Base-by-base conservation (phyloP, 2,329 filamentous ascomycete species). In the Escovopsis sp. region DNA sequence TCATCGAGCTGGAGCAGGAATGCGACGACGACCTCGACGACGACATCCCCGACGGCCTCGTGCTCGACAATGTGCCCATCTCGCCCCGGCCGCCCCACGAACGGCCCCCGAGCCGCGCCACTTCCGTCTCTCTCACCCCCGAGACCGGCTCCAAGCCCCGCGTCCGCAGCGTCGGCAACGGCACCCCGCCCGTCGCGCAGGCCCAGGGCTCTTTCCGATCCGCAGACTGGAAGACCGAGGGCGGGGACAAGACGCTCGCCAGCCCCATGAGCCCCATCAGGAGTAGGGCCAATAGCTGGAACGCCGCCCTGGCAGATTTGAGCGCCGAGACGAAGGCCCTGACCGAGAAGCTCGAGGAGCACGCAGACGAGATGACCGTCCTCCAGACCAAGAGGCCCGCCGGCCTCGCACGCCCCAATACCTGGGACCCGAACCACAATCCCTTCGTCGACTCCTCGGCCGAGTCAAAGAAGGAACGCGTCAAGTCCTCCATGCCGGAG, bases 31-130 rank as follows among this genome's bases (percentile, higher is more conserved):
- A 87, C 45, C 79, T 86, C 36, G 76, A 73, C 35, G 78, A 76
- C 36, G 80, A 86, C 48, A 77, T 90, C 21, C 83, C 83, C 0
- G 81, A 87, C 18, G 81, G 83, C 36, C 70, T 82, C 17, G 68
- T 86, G 35, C 69, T 90, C 32, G 81, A 84, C 57, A 90, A 90
- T 43, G 77, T 90, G 2, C 83, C 83, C 5, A 73, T 90, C 31
- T 87, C 82, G 0, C 83, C 83, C n/a, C 66, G 75, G 2, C 74
- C 73, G 2, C 61, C 62, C 2, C 60, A 61, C 17, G 71, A 77
- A 41, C 63, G 75, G 13, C 57, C 66, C 0, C 61, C 60, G 6
- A 77, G 69, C 48, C 60, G 62, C 27, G 61, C 69, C 1, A 51
- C 62, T 3, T 76, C 74, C 1, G 57, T 66, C 5, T 62, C 66